Base-by-base conservation (phyloP, 2,329 filamentous ascomycete genomes). In the Colletotrichum paranaense region DNA sequence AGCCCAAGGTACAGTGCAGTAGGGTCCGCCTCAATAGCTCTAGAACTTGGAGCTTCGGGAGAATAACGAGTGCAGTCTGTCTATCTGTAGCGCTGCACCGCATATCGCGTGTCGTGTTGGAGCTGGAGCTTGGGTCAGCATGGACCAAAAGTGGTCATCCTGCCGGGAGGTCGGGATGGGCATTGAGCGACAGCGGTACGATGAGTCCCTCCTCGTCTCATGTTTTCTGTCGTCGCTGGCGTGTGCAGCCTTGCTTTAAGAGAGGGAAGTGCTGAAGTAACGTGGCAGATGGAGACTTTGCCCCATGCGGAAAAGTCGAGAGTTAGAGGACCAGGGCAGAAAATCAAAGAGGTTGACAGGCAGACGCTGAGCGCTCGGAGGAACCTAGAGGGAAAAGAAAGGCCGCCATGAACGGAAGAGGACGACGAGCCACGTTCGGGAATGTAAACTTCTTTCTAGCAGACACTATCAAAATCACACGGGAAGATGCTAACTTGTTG, bases 241-340 rank as follows among this genome's bases (percentile, higher is more conserved):
- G 70, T 62, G 70, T 73, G 70, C 67, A 70, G 70, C 60, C 67
- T 64, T 62, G 67, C 56, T 73, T 70, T 70, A 65, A 70, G 53
- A 65, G 56, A 73, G 55, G 60, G 46, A 70, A 73, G 65, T 65
- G 55, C 38, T 70, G 59, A 66, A 73, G 70, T 73, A 73, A 73
- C 70, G 67, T 73, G 70, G 70, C 67, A 73, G 55, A 73, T 70
- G 70, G 70, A 57, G 67, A 66, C 70, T 38, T 73, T 73, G 70
- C 70, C 70, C 60, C 62, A 73, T 70, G 24, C 49, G 70, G 70
- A 55, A 66, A 70, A 62, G 67, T 62, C 22, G 26, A 64, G 59
- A 56, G 46, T 30, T 62, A 28, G 32, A 64, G 55, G 49, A 19
- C 42, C 66, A 57, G 69, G 69, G 69, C 38, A 55, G 38, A 49